Percentiles rank a stretch among this genome's conserved stretches.
phyloP scores from a whole-genome alignment of 1,139 yeast genomes.

The Diutina pseudorugosa region DNA sequence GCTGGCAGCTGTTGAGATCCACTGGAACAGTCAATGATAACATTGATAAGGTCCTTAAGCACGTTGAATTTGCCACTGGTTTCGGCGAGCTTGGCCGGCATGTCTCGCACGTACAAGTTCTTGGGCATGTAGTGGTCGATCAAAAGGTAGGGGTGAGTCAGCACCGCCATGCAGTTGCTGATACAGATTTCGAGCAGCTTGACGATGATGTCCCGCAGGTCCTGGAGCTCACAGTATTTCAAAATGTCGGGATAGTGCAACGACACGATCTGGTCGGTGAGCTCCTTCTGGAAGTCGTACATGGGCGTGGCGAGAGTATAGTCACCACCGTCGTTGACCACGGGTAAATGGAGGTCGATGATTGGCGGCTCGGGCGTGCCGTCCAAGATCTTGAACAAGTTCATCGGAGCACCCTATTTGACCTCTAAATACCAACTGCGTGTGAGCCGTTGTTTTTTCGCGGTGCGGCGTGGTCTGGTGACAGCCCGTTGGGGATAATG shows the following conservation, averaged over 20 bases:
- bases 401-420: slow-evolving; percentile 39
- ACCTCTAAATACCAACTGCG: neutral
- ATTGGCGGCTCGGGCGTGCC: slow-evolving; percentile 79
- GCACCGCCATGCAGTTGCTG: slow-evolving; percentile 62
- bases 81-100: slow-evolving; percentile 62
- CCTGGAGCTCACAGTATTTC: slow-evolving; percentile 67
- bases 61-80: slow-evolving; percentile 81
- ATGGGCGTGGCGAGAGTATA: slow-evolving; percentile 78
- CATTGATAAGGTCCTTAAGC: slow-evolving; percentile 44
- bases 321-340: slow-evolving; percentile 43
- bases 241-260: slow-evolving; percentile 84
- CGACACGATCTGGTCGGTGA: slow-evolving; percentile 88
- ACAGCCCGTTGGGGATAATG: neutral
- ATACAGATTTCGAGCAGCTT: slow-evolving; percentile 66
- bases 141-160: slow-evolving; percentile 79
- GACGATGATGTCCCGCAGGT: slow-evolving; percentile 43
- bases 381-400: slow-evolving; percentile 63
- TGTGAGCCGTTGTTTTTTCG: neutral
- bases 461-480: neutral
- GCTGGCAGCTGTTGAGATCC: slow-evolving; percentile 16
- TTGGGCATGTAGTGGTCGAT: slow-evolving; percentile 84
- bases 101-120: slow-evolving; percentile 62
- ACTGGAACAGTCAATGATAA: slow-evolving; percentile 13
- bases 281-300: slow-evolving; percentile 78
- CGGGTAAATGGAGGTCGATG: slow-evolving; percentile 36